Evolutionary conservation across 164 flowering plant species (phyloP), one percentile per base, ranked within the genome.

Genomic region (Nymphaea thermarum): DNA sequence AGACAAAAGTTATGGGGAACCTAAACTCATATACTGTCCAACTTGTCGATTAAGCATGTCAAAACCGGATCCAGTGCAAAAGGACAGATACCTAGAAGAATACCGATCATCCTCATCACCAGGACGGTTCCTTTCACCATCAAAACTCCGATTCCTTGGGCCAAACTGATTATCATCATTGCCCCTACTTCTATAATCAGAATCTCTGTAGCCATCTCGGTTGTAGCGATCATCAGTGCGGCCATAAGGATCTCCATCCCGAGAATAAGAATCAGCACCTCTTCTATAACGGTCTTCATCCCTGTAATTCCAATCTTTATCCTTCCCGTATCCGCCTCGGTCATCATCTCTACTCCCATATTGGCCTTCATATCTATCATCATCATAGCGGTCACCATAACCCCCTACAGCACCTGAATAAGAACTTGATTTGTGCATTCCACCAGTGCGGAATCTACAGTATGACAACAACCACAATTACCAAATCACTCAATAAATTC

Each of bases 41-140:
- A 25, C 36, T 25, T 25, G 36, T 25, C 36, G 36, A 25, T 25
- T 25, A 25, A 25, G 36, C 36, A 25, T 25, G 36, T 25, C 36
- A 25, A 25, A 25, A 25, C 36, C 36, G 1, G 36, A 25, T 25
- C 36, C 36, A 25, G 36, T 25, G 1, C 36, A 25, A 51, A 51
- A 51, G 8, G 14, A 51, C 57, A 51, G 2, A 43, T 84, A 95
- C 98, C 94, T 83, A 68, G 97, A 81, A 68, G 99, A 87, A 75
- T 86, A 79, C 68, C 82, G 89, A 60, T 83, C 89, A 80, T 95
- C 96, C 73, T 87, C 91, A 62, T 89, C 96, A 80, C 43, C 79
- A 60, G 78, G 65, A 53, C 81, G 91, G 6, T 85, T 86, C 63
- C 81, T 77, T 57, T 88, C 87, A 81, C 84, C 76, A 73, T 92